Percentiles rank a stretch among this genome's conserved stretches.
Conservation (phyloP, 371 early-diverging fungal species). For the Syncephalis fuscata region DNA sequence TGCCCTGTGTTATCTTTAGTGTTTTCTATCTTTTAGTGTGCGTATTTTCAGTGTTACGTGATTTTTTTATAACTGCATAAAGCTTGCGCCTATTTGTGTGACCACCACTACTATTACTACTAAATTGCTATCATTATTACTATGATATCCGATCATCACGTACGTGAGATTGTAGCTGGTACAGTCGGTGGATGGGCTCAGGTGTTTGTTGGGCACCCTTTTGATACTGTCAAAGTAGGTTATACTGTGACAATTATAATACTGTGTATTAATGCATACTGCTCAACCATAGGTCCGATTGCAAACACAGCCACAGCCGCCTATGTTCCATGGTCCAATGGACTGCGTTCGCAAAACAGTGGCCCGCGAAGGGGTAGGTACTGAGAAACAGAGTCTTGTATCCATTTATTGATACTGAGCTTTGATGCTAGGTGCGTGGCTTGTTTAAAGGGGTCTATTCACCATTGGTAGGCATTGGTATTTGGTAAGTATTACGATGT, state of each 20-base stretch:
- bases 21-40: too few relatives aligned
- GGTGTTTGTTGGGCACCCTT: conserved; percentile 62
- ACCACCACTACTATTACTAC: too few relatives aligned
- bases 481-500: conserved; percentile 24
- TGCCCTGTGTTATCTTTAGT: too few relatives aligned
- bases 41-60: too few relatives aligned
- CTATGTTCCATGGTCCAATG: conserved; percentile 49
- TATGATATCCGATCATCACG: too few relatives aligned
- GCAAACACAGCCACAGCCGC: conserved; percentile 49
- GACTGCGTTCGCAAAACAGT: conserved; percentile 51
- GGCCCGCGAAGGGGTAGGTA: conserved; percentile 53
- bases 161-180: conserved; percentile 24
- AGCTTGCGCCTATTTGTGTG: too few relatives aligned
- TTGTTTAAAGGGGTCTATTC: conserved; percentile 72
- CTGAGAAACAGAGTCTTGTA: not conserved
- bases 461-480: conserved; percentile 73
- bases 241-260: not conserved
- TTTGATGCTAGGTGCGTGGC: conserved; percentile 28
- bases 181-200: conserved; percentile 79
- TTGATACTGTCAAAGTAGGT: conserved; percentile 50
- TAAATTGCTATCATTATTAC: too few relatives aligned
- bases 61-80: too few relatives aligned
- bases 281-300: conserved; percentile 39
- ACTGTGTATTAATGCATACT: not conserved
- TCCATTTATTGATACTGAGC: not conserved